A percentile compares a stretch with the other conserved stretches of the same genome.
Conservation (phyloP, 2,329 filamentous ascomycete genomes). For the Fonsecaea monophora region DNA sequence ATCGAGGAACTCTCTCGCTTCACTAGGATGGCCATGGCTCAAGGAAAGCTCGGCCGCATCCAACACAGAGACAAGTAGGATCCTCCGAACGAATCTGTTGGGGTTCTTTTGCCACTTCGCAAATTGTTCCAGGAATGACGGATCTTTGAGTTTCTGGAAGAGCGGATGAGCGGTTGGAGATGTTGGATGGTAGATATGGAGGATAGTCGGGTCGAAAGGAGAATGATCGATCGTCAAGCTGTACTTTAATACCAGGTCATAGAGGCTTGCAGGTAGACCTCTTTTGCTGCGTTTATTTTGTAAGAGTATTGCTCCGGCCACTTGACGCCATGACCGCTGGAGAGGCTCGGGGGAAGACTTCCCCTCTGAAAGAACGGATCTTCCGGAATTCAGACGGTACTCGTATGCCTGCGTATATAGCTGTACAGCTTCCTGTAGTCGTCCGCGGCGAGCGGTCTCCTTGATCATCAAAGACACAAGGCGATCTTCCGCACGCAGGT, state of each 20-base stretch:
- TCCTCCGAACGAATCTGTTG: slow-evolving; percentile 38
- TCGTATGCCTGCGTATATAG: slow-evolving; percentile 36
- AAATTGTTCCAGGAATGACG: slow-evolving; percentile 39
- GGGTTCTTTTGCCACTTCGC: slow-evolving; percentile 27
- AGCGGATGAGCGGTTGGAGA: slow-evolving; percentile 42
- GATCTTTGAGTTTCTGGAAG: slow-evolving; percentile 20
- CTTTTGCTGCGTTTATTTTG: slow-evolving; percentile 34
- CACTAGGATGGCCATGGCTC: slow-evolving; percentile 40
- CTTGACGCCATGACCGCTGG: slow-evolving; percentile 33
- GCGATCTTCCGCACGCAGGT: slow-evolving; percentile 34
- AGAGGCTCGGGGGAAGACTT: slow-evolving; percentile 10
- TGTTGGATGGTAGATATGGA: slow-evolving; percentile 49
- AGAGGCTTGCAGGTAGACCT: slow-evolving; percentile 42
- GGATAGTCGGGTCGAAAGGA: slow-evolving; percentile 42
- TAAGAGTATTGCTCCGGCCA: slow-evolving; percentile 42
- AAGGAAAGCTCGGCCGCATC: slow-evolving; percentile 49
- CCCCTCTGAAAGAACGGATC: slow-evolving; percentile 32
- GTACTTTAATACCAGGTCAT: slow-evolving; percentile 40
- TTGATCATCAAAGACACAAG: slow-evolving; percentile 38
- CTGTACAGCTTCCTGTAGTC: slow-evolving; percentile 34
- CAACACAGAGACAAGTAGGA: slow-evolving; percentile 46
- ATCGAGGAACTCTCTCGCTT: slow-evolving; percentile 35
- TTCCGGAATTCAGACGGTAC: slow-evolving; percentile 38
- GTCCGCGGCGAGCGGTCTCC: slow-evolving; percentile 25
- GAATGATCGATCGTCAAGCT: slow-evolving; percentile 19